Base-by-base conservation (phyloP, 1,284 basidiomycete species). In the Ustilago lituana region DNA sequence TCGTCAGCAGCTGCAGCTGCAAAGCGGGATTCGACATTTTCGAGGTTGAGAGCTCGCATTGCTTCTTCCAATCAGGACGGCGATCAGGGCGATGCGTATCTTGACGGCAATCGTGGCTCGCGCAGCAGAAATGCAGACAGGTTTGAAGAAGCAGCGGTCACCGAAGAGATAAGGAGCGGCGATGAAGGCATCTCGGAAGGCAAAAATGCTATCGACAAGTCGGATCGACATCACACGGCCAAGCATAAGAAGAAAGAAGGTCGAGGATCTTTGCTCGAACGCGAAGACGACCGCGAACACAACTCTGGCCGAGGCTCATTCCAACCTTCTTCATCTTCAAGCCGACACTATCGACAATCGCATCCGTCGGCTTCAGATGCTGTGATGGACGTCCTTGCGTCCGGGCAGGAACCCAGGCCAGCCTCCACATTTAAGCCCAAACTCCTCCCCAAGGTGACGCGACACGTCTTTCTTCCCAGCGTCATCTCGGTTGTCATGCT, bases 401-500 rank as follows among this genome's bases (percentile, higher is more conserved):
- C 57, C 31, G 19, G 29, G n/a, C 32, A 37, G 12, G 44, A 39
- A 20, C 29, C 17, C 22, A 41, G 22, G 33, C 27, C 41, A 22
- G n/a, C 19, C 14, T 26, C 39, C 4, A 24, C 58, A 8, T n/a
- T 31, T 48, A 62, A 54, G 35, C 48, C 53, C 37, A 52, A 53
- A 22, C 46, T 53, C 8, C 38, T 57, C 5, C 62, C 41, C 45
- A 57, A 58, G 37, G 31, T 66, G 5, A 20, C 46, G 14, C 57
- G 56, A 7, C 51, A 74, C 27, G 36, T 79, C 29, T 74, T 67
- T 39, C 56, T 81, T 3, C 79, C 79, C 4, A 37, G 47, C 7
- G 43, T 77, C 47, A 71, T 79, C 45, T 65, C 77, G 27, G 69
- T 79, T 3, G 46, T 55, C 26, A 55, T 72, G 56, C 71, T 81